Conservation (phyloP, 805 yeast genomes). For the Saturnispora mendoncae region DNA sequence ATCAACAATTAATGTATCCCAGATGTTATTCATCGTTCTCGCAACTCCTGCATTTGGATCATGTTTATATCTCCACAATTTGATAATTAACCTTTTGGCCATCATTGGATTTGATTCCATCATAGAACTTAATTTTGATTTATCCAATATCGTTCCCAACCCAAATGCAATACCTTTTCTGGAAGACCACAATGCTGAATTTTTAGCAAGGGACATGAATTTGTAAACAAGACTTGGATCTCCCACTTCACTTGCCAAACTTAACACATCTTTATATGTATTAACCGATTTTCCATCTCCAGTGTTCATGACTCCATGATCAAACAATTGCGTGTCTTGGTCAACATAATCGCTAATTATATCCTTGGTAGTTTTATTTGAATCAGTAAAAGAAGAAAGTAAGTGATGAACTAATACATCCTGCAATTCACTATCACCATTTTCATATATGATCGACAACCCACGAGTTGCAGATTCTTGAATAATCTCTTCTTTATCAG, state of each 20-base stretch:
- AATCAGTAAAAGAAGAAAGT: conserved; percentile 68
- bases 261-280: conserved; percentile 84
- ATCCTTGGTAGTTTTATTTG: conserved; percentile 35
- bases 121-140: conserved; percentile 59
- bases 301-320: conserved; percentile 69
- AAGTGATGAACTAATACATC: conserved; percentile 68
- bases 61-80: conserved; percentile 71
- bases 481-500: conserved; percentile 76
- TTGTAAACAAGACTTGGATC: conserved; percentile 91
- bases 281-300: conserved; percentile 82
- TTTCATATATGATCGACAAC: conserved; percentile 68
- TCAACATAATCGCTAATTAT: conserved; percentile 60
- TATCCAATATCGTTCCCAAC: conserved; percentile 73
- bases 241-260: conserved; percentile 87
- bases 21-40: conserved; percentile 78
- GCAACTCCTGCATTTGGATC: conserved; percentile 77
- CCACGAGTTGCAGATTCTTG: conserved; percentile 93
- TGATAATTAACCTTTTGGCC: conserved; percentile 62
- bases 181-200: conserved; percentile 85
- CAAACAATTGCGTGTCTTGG: conserved; percentile 77
- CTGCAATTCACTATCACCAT: conserved; percentile 58
- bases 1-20: conserved; percentile 61
- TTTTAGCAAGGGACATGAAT: conserved; percentile 86
- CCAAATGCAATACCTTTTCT: conserved; percentile 94
- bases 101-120: conserved; percentile 44